Percentiles rank a stretch among this genome's conserved stretches.
Conservation (phyloP, 2,329 filamentous ascomycete species). For the Ceratocystis variospora region DNA sequence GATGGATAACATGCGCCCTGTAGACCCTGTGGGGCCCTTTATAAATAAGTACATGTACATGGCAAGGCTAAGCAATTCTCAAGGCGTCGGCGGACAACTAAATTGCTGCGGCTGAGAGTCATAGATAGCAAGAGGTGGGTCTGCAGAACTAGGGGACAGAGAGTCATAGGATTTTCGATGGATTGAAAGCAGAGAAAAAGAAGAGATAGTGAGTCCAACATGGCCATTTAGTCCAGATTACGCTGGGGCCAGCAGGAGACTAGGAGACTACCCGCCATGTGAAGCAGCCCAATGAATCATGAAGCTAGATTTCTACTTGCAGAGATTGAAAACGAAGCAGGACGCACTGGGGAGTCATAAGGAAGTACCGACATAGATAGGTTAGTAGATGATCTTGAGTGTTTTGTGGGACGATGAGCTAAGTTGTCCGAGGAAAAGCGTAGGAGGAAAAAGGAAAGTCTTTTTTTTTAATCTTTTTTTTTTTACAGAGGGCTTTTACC, state of each 20-base stretch:
- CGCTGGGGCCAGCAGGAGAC: background rate
- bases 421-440: background rate
- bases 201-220: background rate
- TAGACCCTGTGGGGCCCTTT: background rate
- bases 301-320: background rate
- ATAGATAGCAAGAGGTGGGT: constrained; percentile 2
- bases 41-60: background rate
- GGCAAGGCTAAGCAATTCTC: background rate
- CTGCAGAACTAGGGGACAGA: background rate
- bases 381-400: background rate
- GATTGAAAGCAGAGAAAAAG: background rate
- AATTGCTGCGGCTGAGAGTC: constrained; percentile 3
- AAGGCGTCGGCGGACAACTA: background rate
- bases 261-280: background rate
- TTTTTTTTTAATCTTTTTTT: background rate
- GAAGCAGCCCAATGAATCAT: background rate
- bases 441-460: background rate
- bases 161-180: background rate
- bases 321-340: background rate
- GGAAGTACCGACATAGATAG: background rate
- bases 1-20: background rate
- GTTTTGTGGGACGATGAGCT: background rate
- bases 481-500: background rate
- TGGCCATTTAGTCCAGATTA: background rate
- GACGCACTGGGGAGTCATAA: background rate